Evolutionary conservation across 106 monocot genomes (phyloP).

Genomic region (Narthecium ossifragum): DNA sequence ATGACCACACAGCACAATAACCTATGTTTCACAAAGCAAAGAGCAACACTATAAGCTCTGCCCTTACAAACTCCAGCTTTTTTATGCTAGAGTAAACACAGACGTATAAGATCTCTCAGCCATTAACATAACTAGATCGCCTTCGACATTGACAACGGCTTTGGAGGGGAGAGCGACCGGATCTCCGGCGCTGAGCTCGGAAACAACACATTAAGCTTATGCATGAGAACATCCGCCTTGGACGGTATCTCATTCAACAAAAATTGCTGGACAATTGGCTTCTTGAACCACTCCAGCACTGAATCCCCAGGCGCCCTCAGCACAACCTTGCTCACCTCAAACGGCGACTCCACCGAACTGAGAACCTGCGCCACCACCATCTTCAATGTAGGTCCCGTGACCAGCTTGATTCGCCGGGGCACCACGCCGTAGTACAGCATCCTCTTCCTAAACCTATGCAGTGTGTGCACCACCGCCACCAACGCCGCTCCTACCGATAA

Average conservation of each 20-base stretch:
- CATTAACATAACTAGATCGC: constrained; percentile 9
- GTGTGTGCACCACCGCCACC: constrained; percentile 78
- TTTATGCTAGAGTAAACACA: no score
- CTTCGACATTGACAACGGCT: constrained; percentile 21
- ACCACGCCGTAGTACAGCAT: constrained; percentile 98
- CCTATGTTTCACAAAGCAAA: no score
- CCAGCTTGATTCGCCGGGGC: constrained; percentile 81
- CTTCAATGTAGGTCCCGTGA: constrained; percentile 81
- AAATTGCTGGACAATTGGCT: constrained; percentile 92
- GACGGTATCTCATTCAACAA: constrained; percentile 93
- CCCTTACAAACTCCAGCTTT: no score
- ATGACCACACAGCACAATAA: no score
- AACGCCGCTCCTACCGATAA: constrained; percentile 91
- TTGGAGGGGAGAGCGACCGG: constrained; percentile 44
- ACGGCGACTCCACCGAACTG: constrained; percentile 71
- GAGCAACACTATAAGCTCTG: no score
- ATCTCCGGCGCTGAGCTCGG: constrained; percentile 89
- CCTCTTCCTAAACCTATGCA: constrained; percentile 98
- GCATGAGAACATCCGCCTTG: constrained; percentile 81
- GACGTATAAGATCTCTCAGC: no score
- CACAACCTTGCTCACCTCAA: constrained; percentile 98
- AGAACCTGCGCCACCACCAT: constrained; percentile 86
- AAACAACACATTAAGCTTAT: constrained; percentile 85
- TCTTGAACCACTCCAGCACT: constrained; percentile 96
- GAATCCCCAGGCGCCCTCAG: constrained; percentile 81